phyloP scores from a whole-genome alignment of 2,329 filamentous ascomycete species.

The Penicillium concentricum region DNA sequence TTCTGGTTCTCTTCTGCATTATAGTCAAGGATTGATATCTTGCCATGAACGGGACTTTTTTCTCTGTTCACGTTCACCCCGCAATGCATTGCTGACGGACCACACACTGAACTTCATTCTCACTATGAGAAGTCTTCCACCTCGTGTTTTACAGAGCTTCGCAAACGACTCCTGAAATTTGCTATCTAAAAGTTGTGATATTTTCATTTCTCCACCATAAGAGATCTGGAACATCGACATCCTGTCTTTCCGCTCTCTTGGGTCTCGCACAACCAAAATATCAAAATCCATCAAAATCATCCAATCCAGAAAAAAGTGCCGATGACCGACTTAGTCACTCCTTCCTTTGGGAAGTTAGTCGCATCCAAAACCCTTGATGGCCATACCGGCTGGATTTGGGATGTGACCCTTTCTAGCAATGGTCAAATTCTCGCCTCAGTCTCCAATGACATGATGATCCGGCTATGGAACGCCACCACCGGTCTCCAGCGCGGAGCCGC shows the following conservation, averaged over 20 bases:
- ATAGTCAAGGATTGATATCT: background rate
- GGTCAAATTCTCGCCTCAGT: conserved; percentile 7
- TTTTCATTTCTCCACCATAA: background rate
- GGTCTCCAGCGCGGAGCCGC: conserved; percentile 7
- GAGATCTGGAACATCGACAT: background rate
- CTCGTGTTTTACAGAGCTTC: background rate
- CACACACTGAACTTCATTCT: background rate
- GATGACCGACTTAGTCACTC: background rate
- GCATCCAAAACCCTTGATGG: conserved; percentile 5
- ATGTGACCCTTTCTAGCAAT: conserved; percentile 5
- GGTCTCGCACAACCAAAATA: background rate
- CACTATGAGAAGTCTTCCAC: conserved; percentile 8
- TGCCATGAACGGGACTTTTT: conserved; percentile 6
- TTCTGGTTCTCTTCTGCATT: background rate
- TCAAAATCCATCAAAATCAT: background rate
- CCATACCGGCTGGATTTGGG: conserved; percentile 11
- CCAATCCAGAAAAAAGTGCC: background rate
- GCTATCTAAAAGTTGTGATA: background rate
- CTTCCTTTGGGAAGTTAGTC: background rate
- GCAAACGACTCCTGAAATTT: background rate
- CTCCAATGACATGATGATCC: conserved; percentile 12
- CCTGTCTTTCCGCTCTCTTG: background rate
- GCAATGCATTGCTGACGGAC: conserved; percentile 6
- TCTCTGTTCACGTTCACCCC: background rate
- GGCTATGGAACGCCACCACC: conserved; percentile 10